phyloP scores from a whole-genome alignment of 768 basidiomycete species.

The Astraeus odoratus region DNA sequence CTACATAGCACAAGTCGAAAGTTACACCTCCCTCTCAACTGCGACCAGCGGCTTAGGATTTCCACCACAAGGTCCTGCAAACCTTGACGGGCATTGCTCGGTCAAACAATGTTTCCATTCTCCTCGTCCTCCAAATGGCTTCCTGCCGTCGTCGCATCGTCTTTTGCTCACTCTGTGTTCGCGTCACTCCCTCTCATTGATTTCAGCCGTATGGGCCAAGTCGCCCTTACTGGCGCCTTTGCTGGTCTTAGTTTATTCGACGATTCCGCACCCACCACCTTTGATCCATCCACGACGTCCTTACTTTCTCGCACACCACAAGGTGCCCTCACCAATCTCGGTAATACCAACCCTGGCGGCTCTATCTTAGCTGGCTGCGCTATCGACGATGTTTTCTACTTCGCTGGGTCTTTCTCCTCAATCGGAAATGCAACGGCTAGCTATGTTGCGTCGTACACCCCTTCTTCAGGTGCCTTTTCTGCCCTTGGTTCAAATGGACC shows the following conservation, averaged over 20 bases:
- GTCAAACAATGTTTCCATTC: conserved; percentile 6
- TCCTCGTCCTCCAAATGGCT: conserved; percentile 14
- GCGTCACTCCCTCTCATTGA: conserved; percentile 54
- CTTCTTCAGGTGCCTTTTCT: conserved; percentile 50
- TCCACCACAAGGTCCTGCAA: too few species aligned
- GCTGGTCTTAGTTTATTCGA: conserved; percentile 77
- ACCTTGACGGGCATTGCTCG: not conserved
- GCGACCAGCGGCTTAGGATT: too few species aligned
- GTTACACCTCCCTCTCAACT: too few species aligned
- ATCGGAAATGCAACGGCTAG: conserved; percentile 50
- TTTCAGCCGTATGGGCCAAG: conserved; percentile 82
- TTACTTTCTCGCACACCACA: conserved; percentile 57
- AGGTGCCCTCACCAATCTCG: conserved; percentile 64
- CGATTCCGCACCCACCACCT: conserved; percentile 45
- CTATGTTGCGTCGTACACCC: conserved; percentile 75
- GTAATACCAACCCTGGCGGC: conserved; percentile 76
- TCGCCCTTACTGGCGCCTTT: conserved; percentile 85
- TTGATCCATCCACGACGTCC: conserved; percentile 68
- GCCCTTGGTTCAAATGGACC: conserved; percentile 63
- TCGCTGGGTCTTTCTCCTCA: conserved; percentile 80
- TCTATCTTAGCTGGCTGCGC: conserved; percentile 67
- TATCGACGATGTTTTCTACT: conserved; percentile 61
- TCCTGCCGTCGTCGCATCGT: conserved; percentile 16
- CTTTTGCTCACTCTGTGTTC: conserved; percentile 12
- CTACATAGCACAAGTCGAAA: too few species aligned